Conservation (phyloP, 164 flowering plant species). For the Macadamia tetraphylla region DNA sequence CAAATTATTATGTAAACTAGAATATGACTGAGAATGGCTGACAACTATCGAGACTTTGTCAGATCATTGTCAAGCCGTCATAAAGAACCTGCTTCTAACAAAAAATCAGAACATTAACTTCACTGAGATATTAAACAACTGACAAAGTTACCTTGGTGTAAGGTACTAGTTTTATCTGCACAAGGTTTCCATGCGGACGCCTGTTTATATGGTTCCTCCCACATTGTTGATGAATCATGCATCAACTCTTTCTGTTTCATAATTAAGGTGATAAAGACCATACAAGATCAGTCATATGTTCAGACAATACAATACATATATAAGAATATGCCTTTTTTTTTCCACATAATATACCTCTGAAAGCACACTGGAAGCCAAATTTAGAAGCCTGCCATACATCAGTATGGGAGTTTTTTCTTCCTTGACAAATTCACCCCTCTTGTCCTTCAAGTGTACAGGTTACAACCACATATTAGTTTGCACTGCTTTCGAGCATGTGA, state of each 20-base stretch:
- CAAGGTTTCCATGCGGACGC: constrained; percentile 83
- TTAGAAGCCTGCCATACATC: constrained; percentile 63
- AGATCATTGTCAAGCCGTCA: not conserved
- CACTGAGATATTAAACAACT: not conserved
- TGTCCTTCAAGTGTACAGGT: constrained; percentile 23
- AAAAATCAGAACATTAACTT: not conserved
- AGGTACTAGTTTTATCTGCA: constrained; percentile 34
- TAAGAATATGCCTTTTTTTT: not conserved
- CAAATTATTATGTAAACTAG: not conserved
- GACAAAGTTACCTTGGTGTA: constrained; percentile 26
- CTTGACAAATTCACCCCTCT: constrained; percentile 7
- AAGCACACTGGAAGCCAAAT: constrained; percentile 62
- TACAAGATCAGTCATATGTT: constrained; percentile 1
- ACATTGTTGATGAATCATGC: constrained; percentile 35
- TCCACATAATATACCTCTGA: constrained; percentile 36
- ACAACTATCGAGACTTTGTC: not conserved
- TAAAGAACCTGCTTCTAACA: not conserved
- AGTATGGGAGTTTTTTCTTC: constrained; percentile 30
- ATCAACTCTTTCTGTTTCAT: constrained; percentile 45
- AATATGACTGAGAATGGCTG: not conserved
- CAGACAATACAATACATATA: not conserved
- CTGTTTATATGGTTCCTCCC: constrained; percentile 56
- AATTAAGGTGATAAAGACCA: constrained; percentile 4
- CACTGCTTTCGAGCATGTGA: not conserved
- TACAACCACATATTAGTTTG: not conserved